Base-by-base conservation (phyloP, 2,329 filamentous ascomycete species). In the Verticillium zaregamsianum region DNA sequence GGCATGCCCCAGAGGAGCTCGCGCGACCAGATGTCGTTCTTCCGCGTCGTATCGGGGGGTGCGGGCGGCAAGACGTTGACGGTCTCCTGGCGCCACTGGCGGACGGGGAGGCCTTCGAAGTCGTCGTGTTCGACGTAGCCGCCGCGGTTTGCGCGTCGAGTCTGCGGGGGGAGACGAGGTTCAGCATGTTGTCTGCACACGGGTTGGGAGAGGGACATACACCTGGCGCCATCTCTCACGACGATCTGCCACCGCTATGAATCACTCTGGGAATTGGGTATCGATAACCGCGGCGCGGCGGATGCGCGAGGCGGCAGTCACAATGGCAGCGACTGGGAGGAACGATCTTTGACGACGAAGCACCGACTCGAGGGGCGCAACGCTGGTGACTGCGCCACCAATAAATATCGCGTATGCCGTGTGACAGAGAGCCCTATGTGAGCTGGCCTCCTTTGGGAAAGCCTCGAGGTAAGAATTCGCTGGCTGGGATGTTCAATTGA, bases 1-100 rank as follows among this genome's bases (percentile, higher is more conserved):
- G 94, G 94, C 91, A 97, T 94, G 55, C 86, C 86, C 65, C 85
- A 81, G 3, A 91, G 88, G 20, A 92, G 83, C 71, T 97, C 93
- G 57, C 81, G 71, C n/a, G 87, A 88, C 85, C 90, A 94, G 59
- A 86, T 80, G 72, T 90, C 86, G 69, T 87, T 86, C 67, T 83
- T 83, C 64, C 87, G 81, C 35, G 78, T 80, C 32, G 82, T 86
- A 68, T 93, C 90, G 65, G 86, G 80, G 40, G 86, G 82, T 11
- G 83, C 79, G 14, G 86, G 86, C 59, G 91, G 88, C 66, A 86
- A 87, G 70, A 94, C 79, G 52, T 79, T 89, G 61, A 92, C 83
- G 76, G 80, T 81, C 62, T 90, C 87, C 66, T 90, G 87, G 61
- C 91, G 88, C 90, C 93, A 98, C 84, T 96, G 92, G 70, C 93